These are phyloP conservation scores for Diatrype stigma DNA, from an alignment of 2,329 filamentous ascomycete species.

Conservation along the genomic window DNA sequence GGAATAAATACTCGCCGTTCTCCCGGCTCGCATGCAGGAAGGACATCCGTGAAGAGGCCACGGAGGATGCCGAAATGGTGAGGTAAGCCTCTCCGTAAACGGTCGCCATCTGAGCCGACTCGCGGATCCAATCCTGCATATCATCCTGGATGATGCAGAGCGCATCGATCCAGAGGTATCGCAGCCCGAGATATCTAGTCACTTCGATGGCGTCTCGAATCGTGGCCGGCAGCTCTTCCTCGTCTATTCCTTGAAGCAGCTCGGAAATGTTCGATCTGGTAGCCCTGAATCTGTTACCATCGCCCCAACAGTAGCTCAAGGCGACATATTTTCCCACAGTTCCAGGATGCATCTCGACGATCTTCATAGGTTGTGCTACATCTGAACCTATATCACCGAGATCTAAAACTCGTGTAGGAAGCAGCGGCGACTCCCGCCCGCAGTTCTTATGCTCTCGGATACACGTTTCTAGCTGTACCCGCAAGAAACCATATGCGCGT, in stretches of 20 bases:
- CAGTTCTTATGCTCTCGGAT: background rate
- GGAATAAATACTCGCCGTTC: background rate
- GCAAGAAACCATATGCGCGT: background rate
- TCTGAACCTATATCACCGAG: background rate
- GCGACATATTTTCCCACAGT: background rate
- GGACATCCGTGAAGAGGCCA: background rate
- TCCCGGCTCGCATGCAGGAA: background rate
- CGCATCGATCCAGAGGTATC: background rate
- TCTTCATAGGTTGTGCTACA: background rate
- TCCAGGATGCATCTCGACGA: background rate
- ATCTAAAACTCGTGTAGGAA: background rate
- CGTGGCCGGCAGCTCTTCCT: background rate
- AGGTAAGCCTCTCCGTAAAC: background rate
- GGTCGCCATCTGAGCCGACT: background rate
- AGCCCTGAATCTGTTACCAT: background rate
- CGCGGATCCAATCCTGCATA: background rate
- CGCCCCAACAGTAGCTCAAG: background rate
- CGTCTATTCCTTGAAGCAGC: background rate
- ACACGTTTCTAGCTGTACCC: background rate
- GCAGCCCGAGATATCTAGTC: background rate
- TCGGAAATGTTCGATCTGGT: background rate
- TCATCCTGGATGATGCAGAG: background rate
- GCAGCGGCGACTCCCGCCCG: background rate
- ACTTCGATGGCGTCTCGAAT: background rate
- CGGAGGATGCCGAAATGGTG: background rate